Conservation (phyloP, 1,284 basidiomycete species). For the Peniophora sp. region DNA sequence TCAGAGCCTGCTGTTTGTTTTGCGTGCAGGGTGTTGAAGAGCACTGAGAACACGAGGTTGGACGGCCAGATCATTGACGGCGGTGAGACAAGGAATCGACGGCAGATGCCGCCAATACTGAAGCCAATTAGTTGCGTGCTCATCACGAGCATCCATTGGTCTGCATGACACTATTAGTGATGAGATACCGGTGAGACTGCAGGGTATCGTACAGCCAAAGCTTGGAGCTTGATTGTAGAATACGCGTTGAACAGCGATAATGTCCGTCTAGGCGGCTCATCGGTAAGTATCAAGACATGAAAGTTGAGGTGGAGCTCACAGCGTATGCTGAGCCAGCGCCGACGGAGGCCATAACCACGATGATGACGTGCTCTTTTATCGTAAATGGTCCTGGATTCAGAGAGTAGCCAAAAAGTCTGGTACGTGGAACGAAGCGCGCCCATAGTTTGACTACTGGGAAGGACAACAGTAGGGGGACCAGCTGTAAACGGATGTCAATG, state of each 20-base stretch:
- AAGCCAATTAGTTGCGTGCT: slow-evolving; percentile 69
- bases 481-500: slow-evolving; percentile 15
- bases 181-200: slow-evolving; percentile 4
- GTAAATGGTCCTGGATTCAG: slow-evolving; percentile 69
- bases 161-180: slow-evolving; percentile 10
- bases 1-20: slow-evolving; percentile 58
- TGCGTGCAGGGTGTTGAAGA: slow-evolving; percentile 73
- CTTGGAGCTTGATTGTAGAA: slow-evolving; percentile 57
- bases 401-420: slow-evolving; percentile 38
- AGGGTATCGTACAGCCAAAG: slow-evolving; percentile 44
- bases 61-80: slow-evolving; percentile 91
- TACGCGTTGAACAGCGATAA: slow-evolving; percentile 64
- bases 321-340: slow-evolving; percentile 55
- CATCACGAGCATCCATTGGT: slow-evolving; percentile 70
- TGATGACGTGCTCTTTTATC: slow-evolving; percentile 64
- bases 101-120: slow-evolving; percentile 72
- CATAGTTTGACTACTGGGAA: slow-evolving; percentile 49
- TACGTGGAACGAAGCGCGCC: slow-evolving; percentile 41
- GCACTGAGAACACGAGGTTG: slow-evolving; percentile 77
- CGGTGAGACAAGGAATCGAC: slow-evolving; percentile 76
- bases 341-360: slow-evolving; percentile 76
- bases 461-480: slow-evolving; percentile 45
- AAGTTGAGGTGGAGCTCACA: slow-evolving; percentile 16
- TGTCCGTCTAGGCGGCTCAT: slow-evolving; percentile 49
- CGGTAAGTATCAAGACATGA: not conserved